Conservation (phyloP, 2,329 filamentous ascomycete species). For the Paraconiothyrium sp. region DNA sequence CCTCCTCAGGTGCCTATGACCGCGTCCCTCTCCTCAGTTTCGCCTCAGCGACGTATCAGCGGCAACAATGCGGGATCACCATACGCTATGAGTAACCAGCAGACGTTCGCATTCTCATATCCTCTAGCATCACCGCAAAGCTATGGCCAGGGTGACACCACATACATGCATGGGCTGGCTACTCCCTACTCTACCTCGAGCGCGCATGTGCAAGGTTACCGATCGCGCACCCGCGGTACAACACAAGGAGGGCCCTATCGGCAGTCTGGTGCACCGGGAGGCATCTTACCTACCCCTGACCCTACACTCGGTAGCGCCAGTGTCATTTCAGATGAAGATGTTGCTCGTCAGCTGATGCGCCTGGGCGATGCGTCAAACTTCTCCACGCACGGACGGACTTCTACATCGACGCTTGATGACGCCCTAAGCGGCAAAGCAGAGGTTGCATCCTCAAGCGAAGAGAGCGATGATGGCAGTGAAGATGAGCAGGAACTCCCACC, state of each 20-base stretch:
- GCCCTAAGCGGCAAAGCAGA: conserved; percentile 92
- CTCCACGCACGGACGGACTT: conserved; percentile 85
- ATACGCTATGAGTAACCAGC: conserved; percentile 78
- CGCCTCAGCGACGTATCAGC: conserved; percentile 83
- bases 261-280: conserved; percentile 57
- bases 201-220: conserved; percentile 43
- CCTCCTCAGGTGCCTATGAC: conserved; percentile 82
- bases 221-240: conserved; percentile 47
- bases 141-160: conserved; percentile 60
- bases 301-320: conserved; percentile 85
- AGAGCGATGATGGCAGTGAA: conserved; percentile 78
- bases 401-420: conserved; percentile 91
- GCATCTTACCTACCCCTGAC: conserved; percentile 87
- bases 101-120: conserved; percentile 80
- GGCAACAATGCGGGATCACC: conserved; percentile 76
- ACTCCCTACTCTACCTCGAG: conserved; percentile 50
- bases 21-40: conserved; percentile 97
- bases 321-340: conserved; percentile 97
- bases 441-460: conserved; percentile 58
- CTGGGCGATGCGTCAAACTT: conserved; percentile 93
- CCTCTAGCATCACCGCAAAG: conserved; percentile 86
- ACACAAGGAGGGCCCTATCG: conserved; percentile 52
- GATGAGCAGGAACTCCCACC: conserved; percentile 60
- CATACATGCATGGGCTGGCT: conserved; percentile 47
- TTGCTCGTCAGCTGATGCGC: conserved; percentile 95